These are phyloP conservation scores for Blastomyces parvus DNA, from an alignment of 2,329 filamentous ascomycete genomes.

Conservation along the genomic window DNA sequence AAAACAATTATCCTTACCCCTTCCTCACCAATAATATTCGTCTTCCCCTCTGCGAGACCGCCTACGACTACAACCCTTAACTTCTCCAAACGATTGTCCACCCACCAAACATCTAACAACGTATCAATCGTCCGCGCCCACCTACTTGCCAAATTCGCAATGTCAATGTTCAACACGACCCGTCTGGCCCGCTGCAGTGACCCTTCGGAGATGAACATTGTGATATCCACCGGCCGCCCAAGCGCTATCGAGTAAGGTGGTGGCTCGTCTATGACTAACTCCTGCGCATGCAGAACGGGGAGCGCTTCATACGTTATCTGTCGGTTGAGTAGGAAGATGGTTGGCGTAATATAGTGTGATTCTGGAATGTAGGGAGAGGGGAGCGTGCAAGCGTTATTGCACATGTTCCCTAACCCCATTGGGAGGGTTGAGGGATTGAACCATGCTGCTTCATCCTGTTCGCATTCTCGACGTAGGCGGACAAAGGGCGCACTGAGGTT, in stretches of 20 bases:
- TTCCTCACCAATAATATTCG: constrained; percentile 2
- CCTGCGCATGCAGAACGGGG: constrained; percentile 22
- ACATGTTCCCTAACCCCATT: neutral
- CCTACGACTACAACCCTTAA: constrained; percentile 7
- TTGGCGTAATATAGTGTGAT: constrained; percentile 20
- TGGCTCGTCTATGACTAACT: constrained; percentile 20
- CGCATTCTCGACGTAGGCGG: neutral
- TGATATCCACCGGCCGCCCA: constrained; percentile 14
- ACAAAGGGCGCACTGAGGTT: neutral
- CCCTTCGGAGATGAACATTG: constrained; percentile 15
- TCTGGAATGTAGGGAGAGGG: neutral
- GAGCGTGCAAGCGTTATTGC: neutral
- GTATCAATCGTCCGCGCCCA: constrained; percentile 13
- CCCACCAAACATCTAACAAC: constrained; percentile 16
- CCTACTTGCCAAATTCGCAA: constrained; percentile 7
- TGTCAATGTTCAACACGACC: constrained; percentile 15
- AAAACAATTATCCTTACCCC: neutral
- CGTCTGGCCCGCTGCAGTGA: constrained; percentile 15
- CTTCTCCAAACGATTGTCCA: constrained; percentile 12
- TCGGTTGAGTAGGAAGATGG: constrained; percentile 27
- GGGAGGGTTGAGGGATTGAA: neutral
- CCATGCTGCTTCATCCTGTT: neutral
- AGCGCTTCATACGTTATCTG: constrained; percentile 26
- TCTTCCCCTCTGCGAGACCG: neutral
- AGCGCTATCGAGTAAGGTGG: constrained; percentile 10